A percentile compares a stretch with the other conserved stretches of the same genome.
These are phyloP conservation scores for Debaryomycetaceae sp. DNA, from an alignment of 1,139 yeast species.

Conservation along the genomic window DNA sequence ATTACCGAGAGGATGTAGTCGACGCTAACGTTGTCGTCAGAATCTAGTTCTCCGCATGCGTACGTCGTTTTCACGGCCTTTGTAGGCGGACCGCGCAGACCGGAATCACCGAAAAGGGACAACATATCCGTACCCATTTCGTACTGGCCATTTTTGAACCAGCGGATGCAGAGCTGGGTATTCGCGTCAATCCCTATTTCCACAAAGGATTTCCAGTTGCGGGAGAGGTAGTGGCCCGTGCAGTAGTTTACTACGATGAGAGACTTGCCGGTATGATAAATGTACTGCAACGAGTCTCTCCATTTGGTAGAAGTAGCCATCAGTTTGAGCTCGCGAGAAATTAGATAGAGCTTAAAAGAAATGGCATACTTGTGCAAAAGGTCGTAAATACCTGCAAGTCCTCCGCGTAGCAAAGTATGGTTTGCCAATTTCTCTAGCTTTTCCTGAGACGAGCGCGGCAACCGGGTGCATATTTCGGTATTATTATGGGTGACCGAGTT, in stretches of 20 bases:
- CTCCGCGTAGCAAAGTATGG: conserved; percentile 38
- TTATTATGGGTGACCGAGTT: conserved; percentile 20
- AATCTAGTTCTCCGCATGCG: not conserved
- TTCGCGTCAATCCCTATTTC: conserved; percentile 55
- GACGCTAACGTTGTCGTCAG: conserved; percentile 22
- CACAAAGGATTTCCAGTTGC: conserved; percentile 37
- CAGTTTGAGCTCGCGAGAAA: conserved; percentile 54
- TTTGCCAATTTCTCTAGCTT: conserved; percentile 50
- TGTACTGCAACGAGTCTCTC: conserved; percentile 58
- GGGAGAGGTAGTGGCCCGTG: conserved; percentile 36
- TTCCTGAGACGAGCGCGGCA: conserved; percentile 26
- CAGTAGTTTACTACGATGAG: conserved; percentile 61
- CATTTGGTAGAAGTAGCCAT: conserved; percentile 43
- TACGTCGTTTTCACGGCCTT: conserved; percentile 1
- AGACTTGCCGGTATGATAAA: conserved; percentile 53
- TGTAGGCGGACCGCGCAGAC: no score
- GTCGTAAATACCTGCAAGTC: conserved; percentile 52
- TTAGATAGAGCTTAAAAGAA: conserved; percentile 60
- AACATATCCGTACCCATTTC: conserved; percentile 11
- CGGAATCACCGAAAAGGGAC: conserved; percentile 4
- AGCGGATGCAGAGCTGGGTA: conserved; percentile 46
- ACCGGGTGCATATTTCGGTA: conserved; percentile 17
- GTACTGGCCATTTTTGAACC: conserved; percentile 53
- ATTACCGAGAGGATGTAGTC: conserved; percentile 24
- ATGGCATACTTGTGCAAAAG: conserved; percentile 62